Percentiles rank a stretch among this genome's conserved stretches.
phyloP scores from a whole-genome alignment of 2,329 filamentous ascomycete genomes.

The Trichoderma sp. region DNA sequence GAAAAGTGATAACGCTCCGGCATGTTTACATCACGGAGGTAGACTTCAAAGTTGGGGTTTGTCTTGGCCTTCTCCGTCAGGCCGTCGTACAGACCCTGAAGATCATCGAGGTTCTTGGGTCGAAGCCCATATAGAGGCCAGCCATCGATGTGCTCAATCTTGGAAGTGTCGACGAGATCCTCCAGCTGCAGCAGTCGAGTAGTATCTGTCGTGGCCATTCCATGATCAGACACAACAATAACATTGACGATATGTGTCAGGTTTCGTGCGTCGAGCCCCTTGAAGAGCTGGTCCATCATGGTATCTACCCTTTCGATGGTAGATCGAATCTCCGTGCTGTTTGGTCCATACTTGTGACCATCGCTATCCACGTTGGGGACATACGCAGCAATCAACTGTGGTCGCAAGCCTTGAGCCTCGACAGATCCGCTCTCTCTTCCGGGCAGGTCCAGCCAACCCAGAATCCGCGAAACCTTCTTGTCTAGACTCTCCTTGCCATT shows the following conservation, averaged over 20 bases:
- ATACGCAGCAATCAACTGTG: constrained; percentile 90
- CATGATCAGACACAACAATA: constrained; percentile 94
- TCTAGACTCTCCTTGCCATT: constrained; percentile 73
- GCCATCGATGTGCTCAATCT: constrained; percentile 83
- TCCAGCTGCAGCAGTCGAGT: constrained; percentile 84
- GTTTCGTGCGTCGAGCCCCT: constrained; percentile 75
- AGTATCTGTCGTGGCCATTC: constrained; percentile 91
- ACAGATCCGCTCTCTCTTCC: constrained; percentile 60
- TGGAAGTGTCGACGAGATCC: constrained; percentile 73
- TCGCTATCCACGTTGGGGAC: constrained; percentile 88
- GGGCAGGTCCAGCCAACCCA: constrained; percentile 82
- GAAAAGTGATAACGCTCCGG: constrained; percentile 89
- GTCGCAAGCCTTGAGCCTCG: constrained; percentile 58
- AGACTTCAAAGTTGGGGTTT: constrained; percentile 77
- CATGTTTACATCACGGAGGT: constrained; percentile 84
- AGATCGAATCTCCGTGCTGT: constrained; percentile 82
- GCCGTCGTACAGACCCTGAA: constrained; percentile 65
- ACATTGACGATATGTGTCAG: constrained; percentile 88
- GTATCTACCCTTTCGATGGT: constrained; percentile 78
- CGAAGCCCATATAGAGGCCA: constrained; percentile 92
- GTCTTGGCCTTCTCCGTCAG: constrained; percentile 55
- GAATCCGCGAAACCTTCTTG: constrained; percentile 73
- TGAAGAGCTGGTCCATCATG: constrained; percentile 76
- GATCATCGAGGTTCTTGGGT: constrained; percentile 66
- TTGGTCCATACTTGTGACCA: constrained; percentile 86